Evolutionary conservation across 306 rosid species (phyloP), one percentile per base, ranked within the genome.

Genomic region (Notholithocarpus densiflorus): DNA sequence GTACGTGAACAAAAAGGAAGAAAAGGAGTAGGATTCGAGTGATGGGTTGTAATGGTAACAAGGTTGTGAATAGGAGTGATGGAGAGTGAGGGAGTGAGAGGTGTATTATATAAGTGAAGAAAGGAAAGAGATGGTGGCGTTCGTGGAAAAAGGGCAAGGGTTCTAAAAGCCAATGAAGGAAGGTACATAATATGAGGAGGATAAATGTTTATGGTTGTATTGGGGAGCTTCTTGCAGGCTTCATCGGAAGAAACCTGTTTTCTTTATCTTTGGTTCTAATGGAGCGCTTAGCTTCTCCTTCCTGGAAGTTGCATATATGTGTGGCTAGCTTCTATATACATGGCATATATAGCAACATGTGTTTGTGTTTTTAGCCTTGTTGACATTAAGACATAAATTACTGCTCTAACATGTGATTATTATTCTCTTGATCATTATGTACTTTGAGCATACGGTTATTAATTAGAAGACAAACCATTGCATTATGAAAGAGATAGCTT

Each of bases 241-340:
- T 71, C 77, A 70, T 78, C 60, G 72, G 29, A n/a, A 27, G 29
- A n/a, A 27, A 45, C 19, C 31, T 48, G 13, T 20, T 71, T 81
- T 71, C 27, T 14, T 83, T 83, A 73, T 81, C 61, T 23, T 20
- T 24, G 29, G 43, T 54, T 40, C 52, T 7, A 40, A 40, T 8
- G 55, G 73, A n/a, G 72, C 56, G 17, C 53, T 48, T 32, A 69
- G 69, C 84, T 78, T 82, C 84, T 76, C 87, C 84, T 80, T 87
- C 91, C 82, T 75, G 86, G 91, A 89, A 89, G 84, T 68, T 89
- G 88, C 91, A 80, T 75, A 62, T 29, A 62, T 34, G 12, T 64
- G 1, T 29, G 53, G 53, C 53, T 53, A n/a, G 13, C 23, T 65
- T 21, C 10, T 17, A 53, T 71, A 29, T 52, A 23, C 48, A 52